Evolutionary conservation across 345 rosid genomes (phyloP), one percentile per base, ranked within the genome.

Genomic region (Corymbia maculata): DNA sequence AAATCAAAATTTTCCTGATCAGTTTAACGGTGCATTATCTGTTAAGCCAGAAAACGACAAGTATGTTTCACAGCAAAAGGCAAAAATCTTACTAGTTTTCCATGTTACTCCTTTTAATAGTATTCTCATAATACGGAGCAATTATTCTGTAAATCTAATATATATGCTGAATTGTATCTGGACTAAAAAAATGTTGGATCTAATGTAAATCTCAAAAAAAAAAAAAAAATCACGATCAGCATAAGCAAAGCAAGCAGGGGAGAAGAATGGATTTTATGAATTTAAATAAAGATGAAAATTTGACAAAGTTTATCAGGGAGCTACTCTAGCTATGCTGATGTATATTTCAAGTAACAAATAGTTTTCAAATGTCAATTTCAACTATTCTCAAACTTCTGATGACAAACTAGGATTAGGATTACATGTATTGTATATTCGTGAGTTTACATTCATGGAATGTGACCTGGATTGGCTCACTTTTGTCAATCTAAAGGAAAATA

Each of bases 341-440:
- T 53, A 53, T 36, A 17, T 17, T 53, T 1, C 1, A 52, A 52
- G 24, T 17, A 52, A 6, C 24, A 0, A 0, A 53, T 53, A 53
- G 22, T 22, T 53, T 53, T 16, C 57, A 53, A 8, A 7, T 17
- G 22, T 53, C 2, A 53, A 53, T 53, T 53, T 16, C 57, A 53
- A 53, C 57, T 16, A 9, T 53, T 0, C 0, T 1, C 57, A 52
- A 52, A 52, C 57, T 6, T 4, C 19, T 0, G 8, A 17, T 16
- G 24, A 52, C 4, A 0, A 1, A 17, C 0, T 52, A 52, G 9
- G 22, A 6, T 19, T 1, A 53, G 9, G 22, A 53, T 53, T 7
- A 2, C 1, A 53, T 7, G 57, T 0, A 53, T 53, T 0, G 0
- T 0, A 53, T 7, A 19, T 53, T 53, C 26, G 0, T 19, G 24